A percentile compares a stretch with the other conserved stretches of the same genome.
These are phyloP conservation scores for Capsicum rhomboideum DNA, from an alignment of 257 asterid genomes.

Conservation along the genomic window DNA sequence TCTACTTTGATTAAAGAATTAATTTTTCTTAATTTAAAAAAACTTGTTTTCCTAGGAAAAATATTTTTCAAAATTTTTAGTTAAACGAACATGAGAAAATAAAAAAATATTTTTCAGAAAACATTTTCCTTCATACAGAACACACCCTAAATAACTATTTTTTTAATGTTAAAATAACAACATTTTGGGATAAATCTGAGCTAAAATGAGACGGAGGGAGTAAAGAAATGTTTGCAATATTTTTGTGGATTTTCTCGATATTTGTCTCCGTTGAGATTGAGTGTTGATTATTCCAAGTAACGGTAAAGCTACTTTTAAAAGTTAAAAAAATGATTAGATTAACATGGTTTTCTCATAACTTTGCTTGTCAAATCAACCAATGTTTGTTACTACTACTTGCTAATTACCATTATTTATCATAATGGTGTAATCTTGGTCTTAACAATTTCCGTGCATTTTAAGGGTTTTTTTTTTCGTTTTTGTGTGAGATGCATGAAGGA, in stretches of 20 bases:
- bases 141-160: too few relatives aligned
- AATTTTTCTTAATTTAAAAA: too few relatives aligned
- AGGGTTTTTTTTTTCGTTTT: neutral
- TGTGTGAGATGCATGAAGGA: neutral
- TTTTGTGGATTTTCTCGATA: neutral
- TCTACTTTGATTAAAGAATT: too few relatives aligned
- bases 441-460: neutral
- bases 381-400: neutral
- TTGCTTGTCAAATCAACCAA: neutral
- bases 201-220: neutral
- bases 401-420: neutral
- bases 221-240: neutral
- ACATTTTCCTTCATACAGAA: too few relatives aligned
- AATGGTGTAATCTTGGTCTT: neutral
- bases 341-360: neutral
- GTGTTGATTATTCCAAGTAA: conserved; percentile 1
- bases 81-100: too few relatives aligned
- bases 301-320: conserved; percentile 3
- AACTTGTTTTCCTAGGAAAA: too few relatives aligned
- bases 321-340: neutral
- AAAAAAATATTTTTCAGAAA: too few relatives aligned
- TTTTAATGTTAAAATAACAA: neutral
- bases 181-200: neutral
- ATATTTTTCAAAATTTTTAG: too few relatives aligned
- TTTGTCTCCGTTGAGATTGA: neutral